phyloP scores from a whole-genome alignment of 2,329 filamentous ascomycete species.

The Chrysoporthe austroafricana region DNA sequence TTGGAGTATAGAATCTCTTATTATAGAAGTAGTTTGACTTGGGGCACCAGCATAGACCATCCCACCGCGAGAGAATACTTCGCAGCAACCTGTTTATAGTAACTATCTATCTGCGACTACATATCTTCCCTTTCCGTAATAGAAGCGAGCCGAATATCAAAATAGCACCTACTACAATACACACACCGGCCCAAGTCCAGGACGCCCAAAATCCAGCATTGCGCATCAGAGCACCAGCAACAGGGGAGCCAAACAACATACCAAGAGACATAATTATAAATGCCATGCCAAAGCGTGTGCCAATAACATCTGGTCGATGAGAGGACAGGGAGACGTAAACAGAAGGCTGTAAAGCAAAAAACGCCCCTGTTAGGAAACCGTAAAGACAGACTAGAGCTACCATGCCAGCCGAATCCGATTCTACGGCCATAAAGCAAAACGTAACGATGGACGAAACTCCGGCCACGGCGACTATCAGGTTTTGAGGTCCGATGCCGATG shows the following conservation, averaged over 20 bases:
- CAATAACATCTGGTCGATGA: slow-evolving; percentile 7
- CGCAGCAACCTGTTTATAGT: background rate
- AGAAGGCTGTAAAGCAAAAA: slow-evolving; percentile 19
- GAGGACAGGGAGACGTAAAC: slow-evolving; percentile 11
- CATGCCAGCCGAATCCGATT: slow-evolving; percentile 1
- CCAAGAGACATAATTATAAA: slow-evolving; percentile 21
- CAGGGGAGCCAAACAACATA: slow-evolving; percentile 10
- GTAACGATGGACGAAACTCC: slow-evolving; percentile 6
- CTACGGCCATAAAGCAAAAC: slow-evolving; percentile 4
- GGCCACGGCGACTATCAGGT: slow-evolving; percentile 12
- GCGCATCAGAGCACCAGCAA: slow-evolving; percentile 10
- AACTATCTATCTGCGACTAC: background rate
- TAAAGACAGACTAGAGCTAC: slow-evolving; percentile 13
- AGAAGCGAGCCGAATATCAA: background rate
- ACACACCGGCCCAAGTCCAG: background rate
- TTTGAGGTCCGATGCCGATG: slow-evolving; percentile 9
- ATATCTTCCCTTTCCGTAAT: background rate
- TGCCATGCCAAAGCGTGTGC: slow-evolving; percentile 22
- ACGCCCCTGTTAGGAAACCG: slow-evolving; percentile 14
- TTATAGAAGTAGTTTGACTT: background rate
- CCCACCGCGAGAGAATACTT: background rate
- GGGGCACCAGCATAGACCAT: background rate
- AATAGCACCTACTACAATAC: background rate
- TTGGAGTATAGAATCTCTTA: background rate
- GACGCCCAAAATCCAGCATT: background rate